These are phyloP conservation scores for Crithidia mellificae DNA, from an alignment of 208 protist species.

Conservation along the genomic window DNA sequence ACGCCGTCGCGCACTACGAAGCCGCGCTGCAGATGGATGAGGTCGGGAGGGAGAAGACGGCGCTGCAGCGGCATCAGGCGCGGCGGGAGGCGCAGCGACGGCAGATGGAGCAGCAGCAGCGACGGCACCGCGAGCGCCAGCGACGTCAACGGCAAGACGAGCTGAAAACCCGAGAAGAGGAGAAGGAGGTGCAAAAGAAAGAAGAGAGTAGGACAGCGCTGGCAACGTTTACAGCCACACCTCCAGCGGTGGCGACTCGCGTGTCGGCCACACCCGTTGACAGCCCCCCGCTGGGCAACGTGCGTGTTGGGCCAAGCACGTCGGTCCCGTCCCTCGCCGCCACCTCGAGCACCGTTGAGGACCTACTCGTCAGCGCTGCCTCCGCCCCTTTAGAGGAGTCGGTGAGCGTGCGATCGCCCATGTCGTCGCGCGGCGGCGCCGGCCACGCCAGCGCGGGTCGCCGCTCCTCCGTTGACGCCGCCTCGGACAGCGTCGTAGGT, in stretches of 20 bases:
- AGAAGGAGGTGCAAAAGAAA: too few species aligned
- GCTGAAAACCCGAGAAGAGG: too few species aligned
- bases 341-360: neutral
- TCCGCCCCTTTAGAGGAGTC: neutral
- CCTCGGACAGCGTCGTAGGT: constrained; percentile 18
- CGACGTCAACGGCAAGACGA: neutral
- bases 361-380: neutral
- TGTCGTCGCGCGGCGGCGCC: neutral
- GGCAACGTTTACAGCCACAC: too few species aligned
- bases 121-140: constrained; percentile 1
- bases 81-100: constrained; percentile 10
- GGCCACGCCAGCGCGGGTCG: constrained; percentile 1
- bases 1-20: constrained; percentile 84
- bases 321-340: neutral
- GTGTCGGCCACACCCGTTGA: neutral
- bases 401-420: constrained; percentile 3
- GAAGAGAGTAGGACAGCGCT: too few species aligned
- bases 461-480: constrained; percentile 4
- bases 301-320: neutral
- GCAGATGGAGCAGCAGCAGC: constrained; percentile 9
- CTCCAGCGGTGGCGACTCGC: too few species aligned
- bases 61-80: constrained; percentile 11
- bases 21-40: constrained; percentile 57
- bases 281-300: neutral
- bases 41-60: constrained; percentile 20